phyloP scores from a whole-genome alignment of 345 rosid genomes.

The Aquilaria yunnanensis region DNA sequence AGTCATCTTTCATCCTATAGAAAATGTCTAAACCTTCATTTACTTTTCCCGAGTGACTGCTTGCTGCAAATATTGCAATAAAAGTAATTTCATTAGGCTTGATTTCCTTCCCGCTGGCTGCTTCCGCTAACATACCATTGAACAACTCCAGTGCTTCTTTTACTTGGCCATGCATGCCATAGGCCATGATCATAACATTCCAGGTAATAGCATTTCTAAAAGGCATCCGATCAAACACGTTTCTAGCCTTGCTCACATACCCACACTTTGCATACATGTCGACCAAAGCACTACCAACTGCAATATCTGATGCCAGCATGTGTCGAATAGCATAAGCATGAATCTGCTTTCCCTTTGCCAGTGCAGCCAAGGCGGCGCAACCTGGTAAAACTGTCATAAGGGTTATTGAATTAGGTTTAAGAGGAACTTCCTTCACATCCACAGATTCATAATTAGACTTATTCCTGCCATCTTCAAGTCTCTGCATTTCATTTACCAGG shows the following conservation, averaged over 20 bases:
- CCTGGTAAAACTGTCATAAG: slow-evolving; percentile 82
- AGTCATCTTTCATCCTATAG: slow-evolving; percentile 51
- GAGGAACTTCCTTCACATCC: slow-evolving; percentile 19
- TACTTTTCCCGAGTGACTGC: slow-evolving; percentile 88
- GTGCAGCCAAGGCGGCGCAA: slow-evolving; percentile 69
- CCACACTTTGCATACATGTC: slow-evolving; percentile 97
- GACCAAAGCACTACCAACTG: slow-evolving; percentile 86
- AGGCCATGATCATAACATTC: slow-evolving; percentile 89
- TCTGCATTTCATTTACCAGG: slow-evolving; percentile 63
- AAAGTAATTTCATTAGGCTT: slow-evolving; percentile 81
- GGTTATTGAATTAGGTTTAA: slow-evolving; percentile 72
- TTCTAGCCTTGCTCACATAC: slow-evolving; percentile 48
- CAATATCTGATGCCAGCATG: slow-evolving; percentile 56
- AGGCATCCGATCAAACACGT: slow-evolving; percentile 60
- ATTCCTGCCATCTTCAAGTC: slow-evolving; percentile 15
- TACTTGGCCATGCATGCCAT: slow-evolving; percentile 91
- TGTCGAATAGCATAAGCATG: slow-evolving; percentile 82
- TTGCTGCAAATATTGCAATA: slow-evolving; percentile 70
- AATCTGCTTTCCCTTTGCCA: slow-evolving; percentile 81
- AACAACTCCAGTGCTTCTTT: slow-evolving; percentile 59
- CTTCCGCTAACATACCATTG: slow-evolving; percentile 39
- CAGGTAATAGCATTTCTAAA: slow-evolving; percentile 65
- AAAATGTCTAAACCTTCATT: slow-evolving; percentile 68
- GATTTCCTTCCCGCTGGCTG: slow-evolving; percentile 20
- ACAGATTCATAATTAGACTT: slow-evolving; percentile 13